Conservation (phyloP, 1,284 basidiomycete genomes). For the Cryptococcus hybrid region DNA sequence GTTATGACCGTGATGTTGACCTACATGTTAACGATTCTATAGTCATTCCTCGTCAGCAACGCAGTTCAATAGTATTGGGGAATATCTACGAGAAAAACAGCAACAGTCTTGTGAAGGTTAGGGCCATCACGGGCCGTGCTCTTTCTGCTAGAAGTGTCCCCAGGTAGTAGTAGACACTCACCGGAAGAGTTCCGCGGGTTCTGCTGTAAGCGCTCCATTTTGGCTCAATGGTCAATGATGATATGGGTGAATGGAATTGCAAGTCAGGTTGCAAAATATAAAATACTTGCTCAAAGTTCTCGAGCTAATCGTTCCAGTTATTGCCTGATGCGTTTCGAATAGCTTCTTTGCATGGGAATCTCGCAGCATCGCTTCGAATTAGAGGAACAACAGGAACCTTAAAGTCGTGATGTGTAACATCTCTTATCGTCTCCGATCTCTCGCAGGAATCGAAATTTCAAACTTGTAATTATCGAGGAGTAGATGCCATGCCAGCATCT, state of each 20-base stretch:
- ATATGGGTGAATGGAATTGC: no score
- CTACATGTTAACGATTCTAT: conserved; percentile 48
- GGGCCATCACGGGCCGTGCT: neutral
- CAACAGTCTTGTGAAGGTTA: neutral
- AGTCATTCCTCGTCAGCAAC: no score
- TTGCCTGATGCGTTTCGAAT: conserved; percentile 25
- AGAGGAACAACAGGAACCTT: neutral
- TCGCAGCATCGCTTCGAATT: conserved; percentile 43
- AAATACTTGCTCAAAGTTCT: no score
- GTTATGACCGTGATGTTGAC: conserved; percentile 5
- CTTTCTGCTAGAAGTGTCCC: neutral
- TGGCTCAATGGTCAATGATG: neutral
- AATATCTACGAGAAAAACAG: neutral
- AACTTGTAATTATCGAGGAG: neutral
- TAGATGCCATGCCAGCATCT: neutral
- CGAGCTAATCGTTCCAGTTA: no score
- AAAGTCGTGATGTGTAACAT: conserved; percentile 1
- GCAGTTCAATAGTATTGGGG: neutral
- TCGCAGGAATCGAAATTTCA: conserved; percentile 12
- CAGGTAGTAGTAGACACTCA: conserved; percentile 13
- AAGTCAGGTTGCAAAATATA: no score
- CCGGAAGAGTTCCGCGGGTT: conserved; percentile 48
- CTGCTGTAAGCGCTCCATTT: conserved; percentile 45
- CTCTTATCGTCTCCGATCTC: neutral
- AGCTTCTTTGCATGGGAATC: conserved; percentile 36